Evolutionary conservation across 495 filamentous ascomycete species (phyloP), one percentile per base, ranked within the genome.

Genomic region (Trichoderma parareesei): DNA sequence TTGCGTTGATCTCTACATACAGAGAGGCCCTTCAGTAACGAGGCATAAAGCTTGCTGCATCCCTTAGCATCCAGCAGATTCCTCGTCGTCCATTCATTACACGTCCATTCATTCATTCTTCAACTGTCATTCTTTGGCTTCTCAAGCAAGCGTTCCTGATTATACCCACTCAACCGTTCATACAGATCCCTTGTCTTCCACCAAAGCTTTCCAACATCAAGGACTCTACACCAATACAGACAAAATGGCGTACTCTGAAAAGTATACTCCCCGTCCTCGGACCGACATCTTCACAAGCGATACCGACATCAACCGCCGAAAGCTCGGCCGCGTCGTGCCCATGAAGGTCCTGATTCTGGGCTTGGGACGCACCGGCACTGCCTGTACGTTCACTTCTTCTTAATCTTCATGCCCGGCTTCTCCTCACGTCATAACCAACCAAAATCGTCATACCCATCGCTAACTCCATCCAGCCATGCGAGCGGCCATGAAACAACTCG

Each of bases 331-430:
- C 41, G 83, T 78, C 20, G 85, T 88, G 60, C 85, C 86, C 49
- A 88, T 88, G 86, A 83, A 83, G 71, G 84, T 88, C 66, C 81
- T 88, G 40, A 78, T 82, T 38, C 77, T 88, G 4, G 85, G 85
- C 65, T 80, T 87, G 49, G 81, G 84, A 65, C 77, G 86, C 68
- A 88, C 86, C 8, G 86, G 86, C 69, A 89, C 86, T 67, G 82
- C 82, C 55, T 88, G 84, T 87, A 71, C 72, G 81, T 75, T 2
- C 38, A 20, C 9, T 18, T 43, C 9, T 9, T 2, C 38, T n/a
- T 16, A 61, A 4, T 38, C 38, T 9, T 13, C 7, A 61, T 11
- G n/a, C 37, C 7, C 11, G 18, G n/a, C n/a, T 11, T 0, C 2
- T n/a, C 10, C 27, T 20, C 40, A 46, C 16, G 7, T 16, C 10